A percentile compares a stretch with the other conserved stretches of the same genome.
Evolutionary conservation across 495 filamentous ascomycete species (phyloP).

Genomic region (Hypoxylon cercidicola): DNA sequence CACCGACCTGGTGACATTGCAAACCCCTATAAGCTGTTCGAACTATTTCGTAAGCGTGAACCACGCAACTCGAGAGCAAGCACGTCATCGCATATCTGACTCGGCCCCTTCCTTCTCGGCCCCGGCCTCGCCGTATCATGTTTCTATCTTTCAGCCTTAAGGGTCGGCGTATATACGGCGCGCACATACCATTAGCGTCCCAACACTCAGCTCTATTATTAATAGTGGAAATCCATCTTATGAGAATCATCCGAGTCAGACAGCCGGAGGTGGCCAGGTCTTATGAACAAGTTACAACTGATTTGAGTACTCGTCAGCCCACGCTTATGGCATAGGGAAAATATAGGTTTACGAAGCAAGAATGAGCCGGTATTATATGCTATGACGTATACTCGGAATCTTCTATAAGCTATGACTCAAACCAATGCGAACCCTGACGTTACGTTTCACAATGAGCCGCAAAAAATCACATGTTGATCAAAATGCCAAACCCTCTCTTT

Average conservation of each 20-base stretch:
- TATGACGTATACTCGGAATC: not conserved
- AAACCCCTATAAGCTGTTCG: not conserved
- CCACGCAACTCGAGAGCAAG: not conserved
- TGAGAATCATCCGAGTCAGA: not conserved
- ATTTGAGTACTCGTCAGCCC: not conserved
- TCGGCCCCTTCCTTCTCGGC: not conserved
- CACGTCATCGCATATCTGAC: not conserved
- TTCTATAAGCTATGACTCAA: not conserved
- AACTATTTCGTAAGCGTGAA: not conserved
- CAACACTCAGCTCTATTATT: not conserved
- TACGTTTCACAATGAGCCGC: conserved; percentile 5
- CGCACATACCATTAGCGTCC: not conserved
- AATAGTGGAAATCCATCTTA: not conserved
- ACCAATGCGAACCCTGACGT: not conserved
- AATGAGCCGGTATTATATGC: not conserved
- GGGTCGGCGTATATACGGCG: not conserved
- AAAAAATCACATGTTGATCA: not conserved
- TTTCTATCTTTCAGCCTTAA: not conserved
- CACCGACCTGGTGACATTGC: not conserved
- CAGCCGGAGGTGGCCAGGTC: not conserved
- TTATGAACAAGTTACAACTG: no score
- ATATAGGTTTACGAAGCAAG: not conserved
- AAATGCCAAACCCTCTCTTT: not conserved
- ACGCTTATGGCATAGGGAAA: not conserved
- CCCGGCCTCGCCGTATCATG: not conserved